Evolutionary conservation across 1,284 basidiomycete genomes (phyloP), one percentile per base, ranked within the genome.

Genomic region (Irpex sp.): DNA sequence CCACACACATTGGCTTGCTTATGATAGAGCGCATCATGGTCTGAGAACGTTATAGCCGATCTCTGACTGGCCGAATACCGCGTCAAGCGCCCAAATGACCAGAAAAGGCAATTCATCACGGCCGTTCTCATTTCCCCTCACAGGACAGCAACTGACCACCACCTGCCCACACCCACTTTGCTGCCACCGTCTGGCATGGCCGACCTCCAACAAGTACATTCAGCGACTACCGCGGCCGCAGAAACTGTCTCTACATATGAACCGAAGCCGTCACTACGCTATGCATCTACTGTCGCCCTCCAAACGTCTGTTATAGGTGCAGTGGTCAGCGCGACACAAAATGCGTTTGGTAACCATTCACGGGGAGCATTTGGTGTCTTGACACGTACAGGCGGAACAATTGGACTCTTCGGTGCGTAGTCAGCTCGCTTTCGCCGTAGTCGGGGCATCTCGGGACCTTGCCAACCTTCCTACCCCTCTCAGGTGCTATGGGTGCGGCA

Each of bases 401-500:
- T 93, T 72, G 91, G 87, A 15, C 84, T 92, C 76, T 95, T 95
- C 74, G 88, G 90, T 94, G 66, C 73, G 86, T 76, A 19, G 36
- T 21, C 39, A 8, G 33, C n/a, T 61, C 19, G 50, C 17, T 26
- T 56, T 21, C 33, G 4, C 35, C 21, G 21, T 21, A 51, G 36
- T 51, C 61, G 61, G 63, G 53, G 60, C 58, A 57, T 58, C 54
- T 65, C 66, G 64, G 62, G 64, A 56, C 43, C 19, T 65, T 17
- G 65, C 36, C 35, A 26, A 19, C 33, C 13, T 33, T 33, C 53
- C 36, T 53, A 26, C 36, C 13, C 19, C 35, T 57, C 21, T 21
- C 67, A 95, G 94, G 93, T 70, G 94, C 92, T n/a, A 92, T 97
- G 87, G 95, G 94, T 53, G 90, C 89, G 65, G 85, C 91, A 33